These are phyloP conservation scores for Spinacia oleracea DNA, from an alignment of 179 eudicot genomes.

Conservation along the genomic window DNA sequence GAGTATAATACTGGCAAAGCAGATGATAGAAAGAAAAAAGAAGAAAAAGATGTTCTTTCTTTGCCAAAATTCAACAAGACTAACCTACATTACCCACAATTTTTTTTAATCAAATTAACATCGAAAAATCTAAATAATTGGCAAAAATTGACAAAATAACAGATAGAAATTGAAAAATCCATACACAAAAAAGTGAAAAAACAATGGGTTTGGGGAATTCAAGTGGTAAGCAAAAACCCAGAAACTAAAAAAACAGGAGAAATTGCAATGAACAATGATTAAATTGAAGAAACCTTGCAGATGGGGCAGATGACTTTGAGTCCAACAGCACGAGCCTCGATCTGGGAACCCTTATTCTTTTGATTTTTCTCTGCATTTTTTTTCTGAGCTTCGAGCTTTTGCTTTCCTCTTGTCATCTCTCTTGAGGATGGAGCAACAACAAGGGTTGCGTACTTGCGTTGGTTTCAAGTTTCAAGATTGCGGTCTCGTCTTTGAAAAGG, in stretches of 20 bases:
- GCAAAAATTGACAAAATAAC: too few relatives aligned
- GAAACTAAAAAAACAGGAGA: neutral
- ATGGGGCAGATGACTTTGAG: conserved; percentile 71
- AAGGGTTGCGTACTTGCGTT: neutral
- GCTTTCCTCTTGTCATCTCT: conserved; percentile 76
- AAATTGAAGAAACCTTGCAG: conserved; percentile 44
- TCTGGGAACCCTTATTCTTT: conserved; percentile 69
- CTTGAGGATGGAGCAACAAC: neutral
- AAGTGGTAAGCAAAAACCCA: neutral
- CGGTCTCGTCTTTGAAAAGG: neutral
- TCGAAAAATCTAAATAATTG: neutral
- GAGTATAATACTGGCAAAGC: neutral
- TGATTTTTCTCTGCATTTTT: conserved; percentile 69
- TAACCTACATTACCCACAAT: neutral
- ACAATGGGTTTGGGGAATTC: neutral
- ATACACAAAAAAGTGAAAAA: neutral
- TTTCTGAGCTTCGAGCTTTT: conserved; percentile 76
- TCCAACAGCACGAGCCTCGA: conserved; percentile 76
- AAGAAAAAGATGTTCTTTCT: neutral
- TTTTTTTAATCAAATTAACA: neutral
- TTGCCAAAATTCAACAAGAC: neutral
- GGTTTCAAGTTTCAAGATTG: neutral
- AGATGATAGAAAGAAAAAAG: neutral
- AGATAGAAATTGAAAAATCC: neutral
- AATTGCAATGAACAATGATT: neutral